Base-by-base conservation (phyloP, 441 rosid species). In the Pelargonium exstipulatum region DNA sequence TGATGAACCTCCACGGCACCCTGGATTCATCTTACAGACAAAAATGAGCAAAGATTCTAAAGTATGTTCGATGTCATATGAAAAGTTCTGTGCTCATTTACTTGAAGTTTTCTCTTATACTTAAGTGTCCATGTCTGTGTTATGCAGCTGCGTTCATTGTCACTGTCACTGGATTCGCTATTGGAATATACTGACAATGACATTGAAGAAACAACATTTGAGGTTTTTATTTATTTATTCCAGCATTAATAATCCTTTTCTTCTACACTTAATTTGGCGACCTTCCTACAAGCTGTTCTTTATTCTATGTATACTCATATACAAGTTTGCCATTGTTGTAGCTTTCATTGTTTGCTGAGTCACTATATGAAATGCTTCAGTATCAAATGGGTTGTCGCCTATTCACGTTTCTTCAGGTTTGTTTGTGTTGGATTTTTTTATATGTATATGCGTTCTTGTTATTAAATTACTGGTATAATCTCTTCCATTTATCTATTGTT, bases 271-370 rank as follows among this genome's bases (percentile, higher is more conserved):
- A 26, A 10, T 60, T 18, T 18, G n/a, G 8, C 13, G 57, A 14
- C 57, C 20, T 9, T 10, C 51, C 14, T 14, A 13, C 18, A 55
- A 17, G 61, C 26, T 16, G 13, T 3, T 55, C 22, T 53, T 6
- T 55, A 6, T 17, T 20, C 26, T 13, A 8, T 55, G 1, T 14
- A 5, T 60, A 60, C 37, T 26, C 64, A 24, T 12, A 12, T 7
- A n/a, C 4, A 9, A 22, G 64, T 24, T 61, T 73, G 12, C 14
- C 70, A 10, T 40, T 62, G 68, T 74, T 80, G 86, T 88, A 95
- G 99, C 83, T 95, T 74, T 90, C 99, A 12, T 75, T 95, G 80
- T 95, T 95, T 86, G 97, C 96, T 0, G 98, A 95, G 79, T 77
- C 91, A 13, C 80, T 95, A 37, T 85, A 83, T 76, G 99, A 95